Evolutionary conservation across 1,139 yeast species (phyloP).

Genomic region (Suhomyces panamericanus): DNA sequence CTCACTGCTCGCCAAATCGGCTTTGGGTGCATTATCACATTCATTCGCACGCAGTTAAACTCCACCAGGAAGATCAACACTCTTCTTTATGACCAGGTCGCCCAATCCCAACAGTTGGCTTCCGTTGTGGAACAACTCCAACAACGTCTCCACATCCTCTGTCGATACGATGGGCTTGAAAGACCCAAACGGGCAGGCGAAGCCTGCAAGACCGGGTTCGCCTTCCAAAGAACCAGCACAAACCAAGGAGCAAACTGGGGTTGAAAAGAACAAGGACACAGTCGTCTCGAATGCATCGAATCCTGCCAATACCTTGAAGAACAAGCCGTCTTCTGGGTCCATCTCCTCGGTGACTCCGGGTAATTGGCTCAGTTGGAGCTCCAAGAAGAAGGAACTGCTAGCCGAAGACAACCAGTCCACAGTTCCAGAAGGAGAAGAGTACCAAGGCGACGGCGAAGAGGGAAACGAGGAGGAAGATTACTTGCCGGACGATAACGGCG

Average conservation of each 20-base stretch:
- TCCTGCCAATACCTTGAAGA: conserved; percentile 6
- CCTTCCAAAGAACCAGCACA: background rate
- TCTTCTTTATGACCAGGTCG: conserved; percentile 5
- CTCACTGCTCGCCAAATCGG: background rate
- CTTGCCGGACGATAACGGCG: conserved; percentile 28
- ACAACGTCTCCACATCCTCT: background rate
- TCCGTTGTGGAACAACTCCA: conserved; percentile 9
- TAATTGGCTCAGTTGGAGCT: conserved; percentile 17
- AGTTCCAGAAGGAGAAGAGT: conserved; percentile 1
- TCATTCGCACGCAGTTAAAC: conserved; percentile 1
- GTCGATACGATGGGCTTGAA: background rate
- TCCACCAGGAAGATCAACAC: background rate
- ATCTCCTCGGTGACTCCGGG: conserved; percentile 23
- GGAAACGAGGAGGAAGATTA: conserved; percentile 12
- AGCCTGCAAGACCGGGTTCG: background rate
- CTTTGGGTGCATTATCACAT: conserved; percentile 6
- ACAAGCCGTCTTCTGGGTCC: conserved; percentile 22
- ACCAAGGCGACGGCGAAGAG: conserved; percentile 7
- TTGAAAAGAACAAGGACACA: background rate
- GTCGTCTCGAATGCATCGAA: background rate
- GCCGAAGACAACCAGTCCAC: conserved; percentile 7
- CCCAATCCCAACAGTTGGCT: conserved; percentile 11
- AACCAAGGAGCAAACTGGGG: background rate
- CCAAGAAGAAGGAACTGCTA: conserved; percentile 7
- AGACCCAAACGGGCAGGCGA: background rate